Evolutionary conservation across 371 early-diverging fungal species (phyloP), one percentile per base, ranked within the genome.

Genomic region (Mucor irregularis): DNA sequence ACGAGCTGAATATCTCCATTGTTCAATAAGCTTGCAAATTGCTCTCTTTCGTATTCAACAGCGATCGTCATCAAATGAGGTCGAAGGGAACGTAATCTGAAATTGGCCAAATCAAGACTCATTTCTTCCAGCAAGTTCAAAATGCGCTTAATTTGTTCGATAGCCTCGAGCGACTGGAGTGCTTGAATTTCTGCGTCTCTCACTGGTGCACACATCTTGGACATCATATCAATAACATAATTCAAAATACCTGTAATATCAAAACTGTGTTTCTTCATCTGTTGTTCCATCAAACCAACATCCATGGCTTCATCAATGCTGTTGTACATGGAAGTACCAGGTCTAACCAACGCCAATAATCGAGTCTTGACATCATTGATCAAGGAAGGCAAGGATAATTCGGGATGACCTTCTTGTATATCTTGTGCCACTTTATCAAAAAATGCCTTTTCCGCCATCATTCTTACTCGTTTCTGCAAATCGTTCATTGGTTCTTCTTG

Each of bases 101-200:
- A 88, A 68, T 92, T 91, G 49, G 84, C 74, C n/a, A 89, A 64
- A 55, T 92, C 93, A 5, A 90, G 66, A 30, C 75, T 77, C 93
- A 92, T 91, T 19, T 74, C 62, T 19, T 90, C 90, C 26, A 89
- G 62, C 5, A 91, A 60, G 3, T 22, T 5, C 14, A 57, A 40
- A 4, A 64, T 44, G 4, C 9, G 35, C 11, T 45, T 35, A 10
- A 57, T 45, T 24, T 58, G 64, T 0, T 53, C 54, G 5, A 43
- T 34, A 49, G 24, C 3, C 39, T 31, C 0, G 4, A 62, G 5
- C 48, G 42, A 26, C 4, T 48, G 49, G 13, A 86, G 56, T 5
- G 19, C 58, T 29, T 77, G 66, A 31, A 92, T 82, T 10, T 76
- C 73, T 13, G 69, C 60, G 56, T 92, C 92, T 7, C 91, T 81